Evolutionary conservation across 306 rosid genomes (phyloP).

Genomic region (Gynostemma pentaphyllum): DNA sequence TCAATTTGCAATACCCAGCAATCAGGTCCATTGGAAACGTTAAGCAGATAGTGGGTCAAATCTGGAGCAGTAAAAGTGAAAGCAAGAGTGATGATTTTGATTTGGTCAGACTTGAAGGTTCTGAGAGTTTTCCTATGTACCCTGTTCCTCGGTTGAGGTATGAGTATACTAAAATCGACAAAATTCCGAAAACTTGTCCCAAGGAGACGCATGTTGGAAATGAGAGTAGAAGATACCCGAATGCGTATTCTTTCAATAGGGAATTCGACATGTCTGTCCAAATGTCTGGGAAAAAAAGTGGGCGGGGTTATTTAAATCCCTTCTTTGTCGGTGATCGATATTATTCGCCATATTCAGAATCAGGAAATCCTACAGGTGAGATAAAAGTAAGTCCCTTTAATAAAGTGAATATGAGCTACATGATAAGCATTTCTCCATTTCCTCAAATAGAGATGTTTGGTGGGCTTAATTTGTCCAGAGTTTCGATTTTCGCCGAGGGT

Average conservation of each 20-base stretch:
- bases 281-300: background rate
- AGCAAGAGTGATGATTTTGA: conserved; percentile 35
- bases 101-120: conserved; percentile 19
- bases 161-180: conserved; percentile 39
- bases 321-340: conserved; percentile 30
- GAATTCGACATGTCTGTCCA: too few species aligned
- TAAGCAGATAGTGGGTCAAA: conserved; percentile 31
- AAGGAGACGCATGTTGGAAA: background rate
- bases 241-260: too few species aligned
- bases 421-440: too few species aligned
- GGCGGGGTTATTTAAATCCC: conserved; percentile 27
- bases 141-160: conserved; percentile 20
- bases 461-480: too few species aligned
- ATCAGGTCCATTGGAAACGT: conserved; percentile 36
- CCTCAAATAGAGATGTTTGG: too few species aligned
- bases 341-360: background rate
- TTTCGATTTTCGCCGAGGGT: too few species aligned
- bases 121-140: background rate
- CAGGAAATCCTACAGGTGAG: background rate
- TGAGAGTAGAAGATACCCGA: conserved; percentile 1
- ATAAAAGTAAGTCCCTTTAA: background rate
- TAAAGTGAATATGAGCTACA: conserved; percentile 12
- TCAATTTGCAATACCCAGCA: too few species aligned
- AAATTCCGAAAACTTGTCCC: conserved; percentile 26
- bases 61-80: conserved; percentile 61